Percentiles rank a stretch among this genome's conserved stretches.
phyloP scores from a whole-genome alignment of 2,329 filamentous ascomycete species.

The Alternaria sp. region DNA sequence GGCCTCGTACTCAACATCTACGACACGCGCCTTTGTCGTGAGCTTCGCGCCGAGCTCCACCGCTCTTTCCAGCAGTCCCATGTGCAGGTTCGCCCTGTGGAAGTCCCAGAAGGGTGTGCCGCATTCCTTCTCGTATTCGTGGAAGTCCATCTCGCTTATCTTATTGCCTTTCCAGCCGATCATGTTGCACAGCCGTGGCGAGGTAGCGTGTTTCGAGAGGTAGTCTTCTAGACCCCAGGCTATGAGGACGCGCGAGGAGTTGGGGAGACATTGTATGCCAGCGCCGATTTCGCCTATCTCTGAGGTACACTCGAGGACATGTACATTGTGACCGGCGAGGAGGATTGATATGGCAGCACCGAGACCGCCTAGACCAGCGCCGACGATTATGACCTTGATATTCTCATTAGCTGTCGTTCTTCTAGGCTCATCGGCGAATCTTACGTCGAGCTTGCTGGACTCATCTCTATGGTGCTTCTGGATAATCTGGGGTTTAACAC shows the following conservation, averaged over 20 bases:
- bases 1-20: conserved; percentile 47
- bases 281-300: conserved; percentile 59
- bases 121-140: conserved; percentile 44
- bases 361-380: conserved; percentile 63
- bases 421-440: too few relatives aligned
- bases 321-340: conserved; percentile 56
- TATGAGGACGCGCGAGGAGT: conserved; percentile 56
- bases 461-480: conserved; percentile 34
- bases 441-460: conserved; percentile 34
- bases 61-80: conserved; percentile 55
- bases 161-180: conserved; percentile 60
- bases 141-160: conserved; percentile 58
- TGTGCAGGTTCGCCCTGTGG: conserved; percentile 61
- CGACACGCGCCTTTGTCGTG: conserved; percentile 54
- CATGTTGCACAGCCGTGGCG: conserved; percentile 55
- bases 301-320: conserved; percentile 56
- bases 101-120: conserved; percentile 61
- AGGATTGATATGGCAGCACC: conserved; percentile 57
- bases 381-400: conserved; percentile 56
- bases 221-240: conserved; percentile 57
- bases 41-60: conserved; percentile 56
- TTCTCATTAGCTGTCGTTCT: too few relatives aligned
- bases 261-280: conserved; percentile 59
- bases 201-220: conserved; percentile 52
- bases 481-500: conserved; percentile 33